Evolutionary conservation across 352 stramenopile species (phyloP), one percentile per base, ranked within the genome.

Genomic region (Phytophthora sansomeana): DNA sequence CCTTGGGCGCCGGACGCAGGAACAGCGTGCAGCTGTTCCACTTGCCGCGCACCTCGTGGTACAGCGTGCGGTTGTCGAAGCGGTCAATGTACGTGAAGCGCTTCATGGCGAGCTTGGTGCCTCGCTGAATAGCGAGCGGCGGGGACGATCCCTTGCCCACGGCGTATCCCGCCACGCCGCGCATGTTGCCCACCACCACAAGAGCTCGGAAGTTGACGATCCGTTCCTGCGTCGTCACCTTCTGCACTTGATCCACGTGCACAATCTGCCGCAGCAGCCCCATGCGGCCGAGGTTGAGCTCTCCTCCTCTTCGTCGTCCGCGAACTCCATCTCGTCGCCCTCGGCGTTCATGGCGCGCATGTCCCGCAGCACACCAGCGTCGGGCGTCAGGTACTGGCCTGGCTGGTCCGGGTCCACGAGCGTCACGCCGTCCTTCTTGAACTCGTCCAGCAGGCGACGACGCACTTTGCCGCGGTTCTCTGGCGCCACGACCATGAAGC

Each of bases 21-120:
- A 95, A 90, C 8, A 98, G 86, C 66, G 88, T 96, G 74, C 91
- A 98, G 51, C 87, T 97, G 81, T 99, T 99, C 84, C 97, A 97
- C 74, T 97, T 97, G 68, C 96, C 96, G 24, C 83, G 82, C 63
- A 98, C 80, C 70, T 98, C 95, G 64, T 97, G 85, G 63, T 86
- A 97, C 39, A 99, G 78, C 52, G 90, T 96, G 52, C 80, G 78
- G 59, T 96, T 81, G 58, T 97, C 82, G 74, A 98, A 98, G 54
- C 95, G 90, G 77, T 99, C 95, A 35, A 98, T 85, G 81, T 97
- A 98, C 62, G 96, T 97, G 51, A 98, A 96, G 67, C 97, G 96
- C 64, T 96, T 94, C 68, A 97, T 96, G 60, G 91, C 94, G 50
- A 95, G 85, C 61, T 95, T 91, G 48, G 77, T 95, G 50, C 93